phyloP scores from a whole-genome alignment of 345 rosid species.

The Garcia nutans region DNA sequence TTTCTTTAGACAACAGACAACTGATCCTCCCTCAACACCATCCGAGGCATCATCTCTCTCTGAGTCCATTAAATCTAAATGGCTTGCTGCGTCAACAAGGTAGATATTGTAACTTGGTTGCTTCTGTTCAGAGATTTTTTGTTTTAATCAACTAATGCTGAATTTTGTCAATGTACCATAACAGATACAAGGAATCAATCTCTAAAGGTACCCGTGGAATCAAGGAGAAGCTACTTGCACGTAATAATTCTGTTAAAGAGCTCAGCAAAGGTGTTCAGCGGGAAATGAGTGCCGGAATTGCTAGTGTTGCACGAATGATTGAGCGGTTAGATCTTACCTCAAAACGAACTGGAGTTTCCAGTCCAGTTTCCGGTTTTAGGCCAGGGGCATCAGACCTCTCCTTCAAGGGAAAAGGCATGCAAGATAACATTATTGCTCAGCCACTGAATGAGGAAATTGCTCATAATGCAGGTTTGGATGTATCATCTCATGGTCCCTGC shows the following conservation, averaged over 20 bases:
- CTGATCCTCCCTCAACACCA: slow-evolving; percentile 35
- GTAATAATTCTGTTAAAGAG: slow-evolving; percentile 75
- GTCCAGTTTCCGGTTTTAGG: slow-evolving; percentile 31
- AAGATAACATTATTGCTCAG: slow-evolving; percentile 33
- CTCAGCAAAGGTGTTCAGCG: slow-evolving; percentile 86
- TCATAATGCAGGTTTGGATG: slow-evolving; percentile 19
- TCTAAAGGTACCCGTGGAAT: slow-evolving; percentile 72
- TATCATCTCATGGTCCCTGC: slow-evolving; percentile 21
- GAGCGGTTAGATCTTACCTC: slow-evolving; percentile 69
- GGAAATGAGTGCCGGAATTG: slow-evolving; percentile 81
- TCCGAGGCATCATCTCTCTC: slow-evolving; percentile 56
- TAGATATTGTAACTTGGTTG: slow-evolving; percentile 17
- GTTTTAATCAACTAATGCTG: slow-evolving; percentile 1
- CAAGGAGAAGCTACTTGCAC: slow-evolving; percentile 79
- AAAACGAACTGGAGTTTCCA: slow-evolving; percentile 48
- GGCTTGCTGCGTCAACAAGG: slow-evolving; percentile 74
- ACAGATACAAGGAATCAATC: slow-evolving; percentile 81
- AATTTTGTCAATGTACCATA: slow-evolving; percentile 16
- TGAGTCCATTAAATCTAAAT: slow-evolving; percentile 68
- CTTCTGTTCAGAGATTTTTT: background rate
- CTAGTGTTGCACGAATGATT: slow-evolving; percentile 75
- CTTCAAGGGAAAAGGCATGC: slow-evolving; percentile 54
- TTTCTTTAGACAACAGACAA: slow-evolving; percentile 24
- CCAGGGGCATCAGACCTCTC: slow-evolving; percentile 40
- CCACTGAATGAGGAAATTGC: slow-evolving; percentile 20